A percentile compares a stretch with the other conserved stretches of the same genome.
Evolutionary conservation across 345 rosid genomes (phyloP).

Genomic region (Brassica carinata): DNA sequence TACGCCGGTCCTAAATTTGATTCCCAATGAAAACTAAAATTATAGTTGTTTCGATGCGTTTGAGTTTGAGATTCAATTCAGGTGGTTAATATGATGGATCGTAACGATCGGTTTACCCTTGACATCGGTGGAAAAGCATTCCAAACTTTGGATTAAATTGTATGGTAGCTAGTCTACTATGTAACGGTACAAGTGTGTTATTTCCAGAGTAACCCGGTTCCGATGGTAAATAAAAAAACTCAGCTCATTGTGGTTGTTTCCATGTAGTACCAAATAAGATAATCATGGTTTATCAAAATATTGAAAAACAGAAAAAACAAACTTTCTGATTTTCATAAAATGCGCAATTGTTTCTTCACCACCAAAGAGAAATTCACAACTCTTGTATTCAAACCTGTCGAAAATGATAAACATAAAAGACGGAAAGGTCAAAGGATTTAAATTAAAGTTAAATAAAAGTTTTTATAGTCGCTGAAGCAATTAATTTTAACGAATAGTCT

Average conservation of each 20-base stretch:
- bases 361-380: neutral
- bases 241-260: neutral
- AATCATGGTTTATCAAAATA: neutral
- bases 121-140: no score
- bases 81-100: no score
- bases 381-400: neutral
- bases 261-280: neutral
- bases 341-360: neutral
- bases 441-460: neutral
- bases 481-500: neutral
- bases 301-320: neutral
- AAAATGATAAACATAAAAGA: neutral
- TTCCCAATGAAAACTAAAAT: no score
- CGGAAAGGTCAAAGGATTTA: neutral
- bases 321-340: neutral
- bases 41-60: no score
- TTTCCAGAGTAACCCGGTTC: no score
- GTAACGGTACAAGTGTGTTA: no score
- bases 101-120: no score
- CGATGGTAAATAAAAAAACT: neutral
- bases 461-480: neutral
- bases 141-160: no score
- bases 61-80: no score
- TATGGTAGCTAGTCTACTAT: no score
- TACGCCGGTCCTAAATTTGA: no score